Conservation (phyloP, 2,329 filamentous ascomycete species). For the Diaporthe sp. region DNA sequence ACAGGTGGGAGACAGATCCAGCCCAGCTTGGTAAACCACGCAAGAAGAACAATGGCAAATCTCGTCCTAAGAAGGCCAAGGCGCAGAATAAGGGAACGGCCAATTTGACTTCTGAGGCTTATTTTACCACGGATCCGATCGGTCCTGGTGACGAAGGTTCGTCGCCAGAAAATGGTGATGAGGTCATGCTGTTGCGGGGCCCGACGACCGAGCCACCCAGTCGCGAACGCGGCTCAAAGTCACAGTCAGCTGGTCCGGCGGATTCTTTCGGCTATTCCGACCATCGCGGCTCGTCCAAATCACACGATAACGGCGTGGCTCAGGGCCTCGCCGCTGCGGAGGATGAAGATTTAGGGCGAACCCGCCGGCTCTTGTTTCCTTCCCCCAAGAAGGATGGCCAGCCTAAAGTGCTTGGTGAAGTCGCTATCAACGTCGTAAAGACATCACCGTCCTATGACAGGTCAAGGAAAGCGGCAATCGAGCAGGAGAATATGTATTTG, state of each 20-base stretch:
- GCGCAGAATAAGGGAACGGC: slow-evolving; percentile 60
- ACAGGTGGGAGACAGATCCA: slow-evolving; percentile 82
- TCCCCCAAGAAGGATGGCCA: slow-evolving; percentile 77
- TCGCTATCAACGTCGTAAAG: slow-evolving; percentile 65
- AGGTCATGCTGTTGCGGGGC: slow-evolving; percentile 37
- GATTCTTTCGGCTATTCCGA: slow-evolving; percentile 45
- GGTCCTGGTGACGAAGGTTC: slow-evolving; percentile 57
- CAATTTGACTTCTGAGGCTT: slow-evolving; percentile 66
- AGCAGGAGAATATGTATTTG: slow-evolving; percentile 58
- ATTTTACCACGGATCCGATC: slow-evolving; percentile 65
- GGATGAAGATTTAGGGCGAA: slow-evolving; percentile 66
- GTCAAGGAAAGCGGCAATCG: slow-evolving; percentile 50
- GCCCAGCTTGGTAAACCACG: slow-evolving; percentile 65
- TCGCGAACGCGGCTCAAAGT: slow-evolving; percentile 43
- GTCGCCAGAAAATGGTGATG: slow-evolving; percentile 43
- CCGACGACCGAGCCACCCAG: slow-evolving; percentile 41
- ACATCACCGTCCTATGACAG: slow-evolving; percentile 53
- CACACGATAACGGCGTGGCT: slow-evolving; percentile 67
- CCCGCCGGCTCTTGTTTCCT: slow-evolving; percentile 80
- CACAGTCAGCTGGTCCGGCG: slow-evolving; percentile 40
- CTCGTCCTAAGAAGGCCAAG: slow-evolving; percentile 62
- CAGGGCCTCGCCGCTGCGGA: slow-evolving; percentile 69
- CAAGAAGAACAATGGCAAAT: slow-evolving; percentile 59
- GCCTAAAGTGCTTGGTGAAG: slow-evolving; percentile 71
- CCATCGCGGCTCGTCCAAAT: slow-evolving; percentile 61